Conservation (phyloP, 306 rosid genomes). For the Casuarina cunninghamiana region DNA sequence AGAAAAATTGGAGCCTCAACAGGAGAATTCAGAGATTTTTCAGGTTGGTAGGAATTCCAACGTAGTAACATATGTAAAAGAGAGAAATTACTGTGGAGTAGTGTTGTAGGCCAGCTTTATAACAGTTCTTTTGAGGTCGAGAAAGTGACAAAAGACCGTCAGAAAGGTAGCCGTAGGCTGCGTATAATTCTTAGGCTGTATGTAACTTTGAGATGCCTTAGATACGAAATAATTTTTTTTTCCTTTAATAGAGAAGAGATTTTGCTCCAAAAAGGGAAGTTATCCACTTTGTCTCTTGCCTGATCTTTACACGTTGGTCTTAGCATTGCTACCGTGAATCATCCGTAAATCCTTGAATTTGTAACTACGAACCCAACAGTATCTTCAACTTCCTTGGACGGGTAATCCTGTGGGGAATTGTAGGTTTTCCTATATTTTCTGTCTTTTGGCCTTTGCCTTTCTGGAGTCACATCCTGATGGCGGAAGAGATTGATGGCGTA, state of each 20-base stretch:
- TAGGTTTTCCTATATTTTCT: too few species aligned
- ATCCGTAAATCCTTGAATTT: too few species aligned
- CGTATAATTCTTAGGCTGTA: background rate
- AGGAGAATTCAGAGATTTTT: constrained; percentile 71
- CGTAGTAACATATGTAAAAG: constrained; percentile 12
- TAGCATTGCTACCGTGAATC: too few species aligned
- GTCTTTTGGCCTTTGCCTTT: too few species aligned
- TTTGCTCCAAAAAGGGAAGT: background rate
- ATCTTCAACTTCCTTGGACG: too few species aligned
- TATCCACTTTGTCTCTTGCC: background rate
- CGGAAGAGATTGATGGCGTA: too few species aligned
- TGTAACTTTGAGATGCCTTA: background rate
- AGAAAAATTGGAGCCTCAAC: constrained; percentile 55
- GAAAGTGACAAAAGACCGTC: background rate
- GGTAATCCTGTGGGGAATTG: too few species aligned
- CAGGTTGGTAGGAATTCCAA: constrained; percentile 60
- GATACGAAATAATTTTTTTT: background rate
- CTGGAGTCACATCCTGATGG: too few species aligned
- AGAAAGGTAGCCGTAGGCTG: background rate
- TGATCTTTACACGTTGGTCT: background rate
- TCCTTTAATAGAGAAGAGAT: background rate
- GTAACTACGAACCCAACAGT: too few species aligned
- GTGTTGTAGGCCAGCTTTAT: constrained; percentile 3
- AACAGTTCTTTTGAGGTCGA: background rate
- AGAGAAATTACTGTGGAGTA: background rate